These are phyloP conservation scores for Pythium phragmitis DNA, from an alignment of 352 stramenopile genomes.

Conservation along the genomic window DNA sequence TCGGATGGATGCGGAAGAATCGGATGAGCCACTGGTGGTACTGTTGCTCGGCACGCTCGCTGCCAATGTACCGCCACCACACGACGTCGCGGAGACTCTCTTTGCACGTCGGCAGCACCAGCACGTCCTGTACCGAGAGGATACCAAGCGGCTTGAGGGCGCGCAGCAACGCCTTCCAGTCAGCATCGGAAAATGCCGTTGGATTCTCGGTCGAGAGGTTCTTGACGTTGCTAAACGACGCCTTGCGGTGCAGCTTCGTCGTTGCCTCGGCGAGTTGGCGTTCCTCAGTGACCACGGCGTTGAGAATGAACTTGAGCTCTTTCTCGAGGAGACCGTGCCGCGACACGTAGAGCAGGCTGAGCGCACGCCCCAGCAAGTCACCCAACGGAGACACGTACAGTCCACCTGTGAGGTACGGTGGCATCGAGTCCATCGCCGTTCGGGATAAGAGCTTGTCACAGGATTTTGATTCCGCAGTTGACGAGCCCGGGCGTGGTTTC, in stretches of 20 bases:
- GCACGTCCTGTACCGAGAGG: slow-evolving; percentile 81
- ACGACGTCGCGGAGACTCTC: slow-evolving; percentile 87
- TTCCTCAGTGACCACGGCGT: slow-evolving; percentile 54
- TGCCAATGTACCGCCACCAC: slow-evolving; percentile 85
- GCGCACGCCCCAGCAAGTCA: slow-evolving; percentile 67
- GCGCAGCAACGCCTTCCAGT: slow-evolving; percentile 73
- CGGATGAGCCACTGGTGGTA: slow-evolving; percentile 85
- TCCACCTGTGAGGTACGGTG: slow-evolving; percentile 66
- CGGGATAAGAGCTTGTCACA: slow-evolving; percentile 25
- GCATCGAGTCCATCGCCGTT: slow-evolving; percentile 23
- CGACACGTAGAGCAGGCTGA: slow-evolving; percentile 88
- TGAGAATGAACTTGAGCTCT: slow-evolving; percentile 82
- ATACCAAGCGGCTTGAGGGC: slow-evolving; percentile 70
- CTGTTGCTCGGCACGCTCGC: slow-evolving; percentile 58
- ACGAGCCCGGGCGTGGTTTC: slow-evolving; percentile 1
- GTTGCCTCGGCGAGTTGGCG: slow-evolving; percentile 15
- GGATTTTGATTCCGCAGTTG: neutral
- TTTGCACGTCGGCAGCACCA: slow-evolving; percentile 88
- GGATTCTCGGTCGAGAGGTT: slow-evolving; percentile 29
- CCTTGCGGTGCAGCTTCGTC: slow-evolving; percentile 29
- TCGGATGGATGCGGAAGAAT: slow-evolving; percentile 80
- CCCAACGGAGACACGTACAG: slow-evolving; percentile 52
- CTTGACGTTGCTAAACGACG: slow-evolving; percentile 33
- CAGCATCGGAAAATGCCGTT: slow-evolving; percentile 59
- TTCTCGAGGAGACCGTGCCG: slow-evolving; percentile 87